phyloP scores from a whole-genome alignment of 1,284 basidiomycete species.

The Malassezia cuniculi region DNA sequence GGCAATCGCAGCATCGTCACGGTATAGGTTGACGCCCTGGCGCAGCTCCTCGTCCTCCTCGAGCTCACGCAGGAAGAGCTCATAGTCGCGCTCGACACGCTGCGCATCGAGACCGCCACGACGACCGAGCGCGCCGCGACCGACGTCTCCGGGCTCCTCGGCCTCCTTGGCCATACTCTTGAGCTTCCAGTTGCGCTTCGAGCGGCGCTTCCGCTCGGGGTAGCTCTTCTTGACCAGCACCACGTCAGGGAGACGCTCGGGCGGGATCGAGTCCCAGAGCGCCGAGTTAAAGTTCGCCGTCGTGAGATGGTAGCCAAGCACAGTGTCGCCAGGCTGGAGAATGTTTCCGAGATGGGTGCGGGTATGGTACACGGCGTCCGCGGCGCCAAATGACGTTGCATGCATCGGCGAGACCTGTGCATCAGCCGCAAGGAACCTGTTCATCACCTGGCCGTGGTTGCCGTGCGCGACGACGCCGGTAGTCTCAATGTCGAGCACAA shows the following conservation, averaged over 20 bases:
- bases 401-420: conserved; percentile 80
- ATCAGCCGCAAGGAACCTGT: conserved; percentile 53
- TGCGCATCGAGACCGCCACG: conserved; percentile 79
- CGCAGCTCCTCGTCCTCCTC: conserved; percentile 95
- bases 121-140: conserved; percentile 71
- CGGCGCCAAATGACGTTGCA: conserved; percentile 52
- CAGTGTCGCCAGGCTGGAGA: conserved; percentile 87
- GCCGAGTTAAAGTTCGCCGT: conserved; percentile 86
- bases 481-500: conserved; percentile 81
- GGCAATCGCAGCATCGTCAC: conserved; percentile 49
- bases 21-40: conserved; percentile 71
- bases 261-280: conserved; percentile 59
- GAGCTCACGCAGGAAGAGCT: conserved; percentile 82
- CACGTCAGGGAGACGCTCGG: conserved; percentile 68
- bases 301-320: conserved; percentile 75
- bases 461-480: conserved; percentile 36
- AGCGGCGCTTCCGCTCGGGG: conserved; percentile 85
- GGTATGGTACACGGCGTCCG: conserved; percentile 79
- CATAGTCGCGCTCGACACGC: conserved; percentile 93
- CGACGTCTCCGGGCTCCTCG: conserved; percentile 50
- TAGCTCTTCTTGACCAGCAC: conserved; percentile 91
- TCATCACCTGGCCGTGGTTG: conserved; percentile 21
- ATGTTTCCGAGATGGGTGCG: conserved; percentile 90
- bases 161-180: conserved; percentile 87
- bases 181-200: conserved; percentile 71